These are phyloP conservation scores for Phlyctochytrium bullatum DNA, from an alignment of 192 early-diverging fungal genomes.

Conservation along the genomic window DNA sequence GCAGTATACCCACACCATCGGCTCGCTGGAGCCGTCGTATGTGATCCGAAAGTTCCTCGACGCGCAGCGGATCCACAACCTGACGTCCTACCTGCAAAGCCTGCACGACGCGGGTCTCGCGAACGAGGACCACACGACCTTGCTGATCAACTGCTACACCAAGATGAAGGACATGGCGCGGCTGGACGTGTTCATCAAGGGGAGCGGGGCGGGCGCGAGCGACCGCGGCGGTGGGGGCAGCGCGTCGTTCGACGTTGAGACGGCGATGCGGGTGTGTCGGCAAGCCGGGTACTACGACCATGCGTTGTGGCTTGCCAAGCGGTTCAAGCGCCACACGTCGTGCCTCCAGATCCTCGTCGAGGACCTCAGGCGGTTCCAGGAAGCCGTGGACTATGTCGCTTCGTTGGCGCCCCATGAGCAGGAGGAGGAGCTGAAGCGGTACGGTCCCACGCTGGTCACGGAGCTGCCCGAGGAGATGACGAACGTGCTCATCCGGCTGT, in stretches of 20 bases:
- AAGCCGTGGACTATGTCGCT: slow-evolving; percentile 73
- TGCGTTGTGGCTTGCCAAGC: slow-evolving; percentile 86
- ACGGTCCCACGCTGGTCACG: slow-evolving; percentile 45
- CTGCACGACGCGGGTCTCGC: slow-evolving; percentile 84
- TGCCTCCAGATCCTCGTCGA: slow-evolving; percentile 89
- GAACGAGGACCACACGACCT: slow-evolving; percentile 92
- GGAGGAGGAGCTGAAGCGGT: slow-evolving; percentile 27
- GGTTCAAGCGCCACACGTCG: slow-evolving; percentile 76
- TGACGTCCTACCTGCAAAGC: slow-evolving; percentile 86
- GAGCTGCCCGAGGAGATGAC: slow-evolving; percentile 50
- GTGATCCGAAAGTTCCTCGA: slow-evolving; percentile 96
- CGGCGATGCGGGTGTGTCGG: slow-evolving; percentile 89
- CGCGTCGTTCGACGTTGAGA: slow-evolving; percentile 86
- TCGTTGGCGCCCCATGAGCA: slow-evolving; percentile 30
- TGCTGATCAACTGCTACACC: slow-evolving; percentile 96
- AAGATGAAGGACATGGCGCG: slow-evolving; percentile 83
- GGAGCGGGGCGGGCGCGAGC: slow-evolving; percentile 14
- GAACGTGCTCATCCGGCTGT: slow-evolving; percentile 42
- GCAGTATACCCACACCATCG: slow-evolving; percentile 90
- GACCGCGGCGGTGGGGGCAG: too few species aligned
- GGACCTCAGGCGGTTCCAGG: slow-evolving; percentile 76
- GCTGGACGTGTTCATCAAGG: slow-evolving; percentile 88
- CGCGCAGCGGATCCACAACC: slow-evolving; percentile 86
- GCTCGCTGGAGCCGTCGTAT: slow-evolving; percentile 91
- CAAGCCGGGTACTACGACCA: slow-evolving; percentile 88